Conservation (phyloP, 208 protist genomes). For the Leishmania gerbilli region DNA sequence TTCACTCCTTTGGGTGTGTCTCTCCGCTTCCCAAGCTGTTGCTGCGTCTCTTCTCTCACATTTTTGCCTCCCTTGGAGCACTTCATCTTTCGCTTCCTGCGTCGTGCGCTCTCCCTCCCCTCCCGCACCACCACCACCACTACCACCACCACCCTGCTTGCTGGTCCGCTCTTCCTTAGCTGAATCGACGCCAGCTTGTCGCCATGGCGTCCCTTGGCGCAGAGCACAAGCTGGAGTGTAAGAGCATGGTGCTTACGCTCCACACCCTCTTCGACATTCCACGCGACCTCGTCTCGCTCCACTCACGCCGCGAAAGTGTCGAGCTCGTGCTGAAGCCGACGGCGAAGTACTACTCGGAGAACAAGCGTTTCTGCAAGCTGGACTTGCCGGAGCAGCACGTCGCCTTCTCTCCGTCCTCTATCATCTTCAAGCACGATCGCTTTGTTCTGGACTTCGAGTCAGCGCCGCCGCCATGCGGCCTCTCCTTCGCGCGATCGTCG, state of each 20-base stretch:
- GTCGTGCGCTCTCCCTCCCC: background rate
- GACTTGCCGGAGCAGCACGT: conserved; percentile 47
- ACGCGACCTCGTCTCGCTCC: conserved; percentile 47
- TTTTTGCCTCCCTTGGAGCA: background rate
- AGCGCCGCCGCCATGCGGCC: conserved; percentile 9
- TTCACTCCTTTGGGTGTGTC: background rate
- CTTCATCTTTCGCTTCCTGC: background rate
- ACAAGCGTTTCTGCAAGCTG: conserved; percentile 46
- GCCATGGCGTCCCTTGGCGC: conserved; percentile 12
- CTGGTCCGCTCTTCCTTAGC: background rate
- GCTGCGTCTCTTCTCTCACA: background rate
- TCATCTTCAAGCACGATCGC: conserved; percentile 45
- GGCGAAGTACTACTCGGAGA: conserved; percentile 60
- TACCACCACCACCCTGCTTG: background rate
- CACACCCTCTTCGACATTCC: conserved; percentile 69
- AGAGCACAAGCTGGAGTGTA: conserved; percentile 30
- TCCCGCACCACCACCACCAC: background rate
- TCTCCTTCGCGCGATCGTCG: conserved; percentile 5
- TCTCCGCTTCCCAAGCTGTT: background rate
- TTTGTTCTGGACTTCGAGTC: conserved; percentile 61
- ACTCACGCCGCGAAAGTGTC: conserved; percentile 38
- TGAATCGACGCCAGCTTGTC: background rate
- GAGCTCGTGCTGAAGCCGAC: conserved; percentile 58
- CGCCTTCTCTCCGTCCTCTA: conserved; percentile 43
- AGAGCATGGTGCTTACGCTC: conserved; percentile 46